Conservation (phyloP, 768 basidiomycete species). For the Podaxis rugospora region DNA sequence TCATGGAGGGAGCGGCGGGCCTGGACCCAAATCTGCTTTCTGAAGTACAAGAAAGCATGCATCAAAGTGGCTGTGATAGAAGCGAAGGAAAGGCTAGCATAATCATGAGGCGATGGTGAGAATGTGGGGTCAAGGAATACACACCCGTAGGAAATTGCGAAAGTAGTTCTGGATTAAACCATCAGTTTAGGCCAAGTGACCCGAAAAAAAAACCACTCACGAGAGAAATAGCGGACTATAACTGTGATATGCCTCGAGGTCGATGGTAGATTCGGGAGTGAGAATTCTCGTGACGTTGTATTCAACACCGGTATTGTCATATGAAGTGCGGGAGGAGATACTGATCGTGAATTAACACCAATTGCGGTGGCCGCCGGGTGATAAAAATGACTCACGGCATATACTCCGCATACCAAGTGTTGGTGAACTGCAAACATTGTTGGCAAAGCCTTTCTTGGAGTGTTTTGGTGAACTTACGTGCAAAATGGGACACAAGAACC, state of each 20-base stretch:
- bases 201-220: constrained; percentile 15
- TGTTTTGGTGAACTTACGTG: constrained; percentile 31
- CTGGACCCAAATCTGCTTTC: constrained; percentile 71
- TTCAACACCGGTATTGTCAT: constrained; percentile 49
- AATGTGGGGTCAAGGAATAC: constrained; percentile 6
- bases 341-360: constrained; percentile 16
- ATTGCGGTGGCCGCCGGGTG: background rate
- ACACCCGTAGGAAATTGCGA: constrained; percentile 68
- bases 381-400: constrained; percentile 39
- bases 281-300: constrained; percentile 59
- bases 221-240: constrained; percentile 63
- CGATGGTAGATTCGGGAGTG: constrained; percentile 45
- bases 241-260: constrained; percentile 43
- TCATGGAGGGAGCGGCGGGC: constrained; percentile 64
- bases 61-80: constrained; percentile 67
- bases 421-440: constrained; percentile 41
- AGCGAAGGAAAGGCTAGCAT: constrained; percentile 56
- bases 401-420: constrained; percentile 50
- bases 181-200: background rate
- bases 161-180: constrained; percentile 39
- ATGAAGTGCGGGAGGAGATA: constrained; percentile 58
- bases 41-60: constrained; percentile 67
- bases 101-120: constrained; percentile 30
- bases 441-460: background rate
- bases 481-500: constrained; percentile 54